Evolutionary conservation across 345 rosid genomes (phyloP).

Genomic region (Ceriops decandra): DNA sequence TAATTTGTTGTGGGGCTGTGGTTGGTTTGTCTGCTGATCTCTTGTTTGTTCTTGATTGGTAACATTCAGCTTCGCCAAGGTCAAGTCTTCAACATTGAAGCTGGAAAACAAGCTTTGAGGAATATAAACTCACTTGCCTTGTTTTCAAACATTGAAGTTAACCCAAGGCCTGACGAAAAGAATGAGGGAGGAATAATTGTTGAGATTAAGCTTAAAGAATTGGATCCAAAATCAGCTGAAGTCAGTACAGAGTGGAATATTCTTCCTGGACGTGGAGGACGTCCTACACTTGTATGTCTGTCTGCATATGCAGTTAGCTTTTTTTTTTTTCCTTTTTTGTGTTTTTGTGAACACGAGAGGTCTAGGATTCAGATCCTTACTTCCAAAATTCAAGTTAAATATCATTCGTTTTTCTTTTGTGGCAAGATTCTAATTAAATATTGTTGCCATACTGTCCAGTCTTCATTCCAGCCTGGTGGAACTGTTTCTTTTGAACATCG

Average conservation of each 20-base stretch:
- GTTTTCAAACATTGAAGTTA: constrained; percentile 94
- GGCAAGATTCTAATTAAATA: constrained; percentile 5
- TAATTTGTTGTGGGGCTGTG: too few relatives aligned
- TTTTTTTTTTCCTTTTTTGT: not conserved
- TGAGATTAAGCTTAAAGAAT: constrained; percentile 94
- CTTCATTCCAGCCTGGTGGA: constrained; percentile 96
- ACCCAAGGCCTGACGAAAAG: constrained; percentile 95
- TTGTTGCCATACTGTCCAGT: constrained; percentile 39
- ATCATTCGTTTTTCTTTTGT: not conserved
- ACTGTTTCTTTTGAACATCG: constrained; percentile 95
- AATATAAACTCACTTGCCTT: constrained; percentile 77
- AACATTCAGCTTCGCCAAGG: constrained; percentile 73
- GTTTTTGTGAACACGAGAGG: not conserved
- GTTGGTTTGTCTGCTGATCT: not conserved
- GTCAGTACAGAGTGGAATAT: constrained; percentile 98
- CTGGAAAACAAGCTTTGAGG: constrained; percentile 86
- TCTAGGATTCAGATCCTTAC: not conserved
- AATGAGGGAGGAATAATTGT: constrained; percentile 95
- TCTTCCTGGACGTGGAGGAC: constrained; percentile 98
- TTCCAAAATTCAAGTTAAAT: constrained; percentile 5
- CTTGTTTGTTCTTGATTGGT: constrained; percentile 15
- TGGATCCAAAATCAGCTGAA: constrained; percentile 98
- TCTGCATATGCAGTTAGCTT: not conserved
- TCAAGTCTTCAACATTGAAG: constrained; percentile 85
- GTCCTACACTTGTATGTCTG: constrained; percentile 71